phyloP scores from a whole-genome alignment of 2,329 filamentous ascomycete genomes.

The Exophiala aquamarina region DNA sequence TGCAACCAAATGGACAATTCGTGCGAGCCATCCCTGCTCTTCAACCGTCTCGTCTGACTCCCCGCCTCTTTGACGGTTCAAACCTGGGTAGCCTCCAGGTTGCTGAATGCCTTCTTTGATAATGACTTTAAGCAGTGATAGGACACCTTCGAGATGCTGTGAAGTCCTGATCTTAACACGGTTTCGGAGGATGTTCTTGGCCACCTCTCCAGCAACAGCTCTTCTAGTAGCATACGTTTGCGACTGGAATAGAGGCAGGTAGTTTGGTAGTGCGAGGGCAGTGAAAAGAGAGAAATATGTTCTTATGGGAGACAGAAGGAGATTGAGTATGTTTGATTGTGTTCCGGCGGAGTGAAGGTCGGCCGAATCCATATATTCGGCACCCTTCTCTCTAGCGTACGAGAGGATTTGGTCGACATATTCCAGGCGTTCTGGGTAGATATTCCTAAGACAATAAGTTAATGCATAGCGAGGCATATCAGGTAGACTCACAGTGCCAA shows the following conservation, averaged over 20 bases:
- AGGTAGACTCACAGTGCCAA: slow-evolving; percentile 66
- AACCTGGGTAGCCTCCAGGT: slow-evolving; percentile 79
- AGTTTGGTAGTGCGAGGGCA: slow-evolving; percentile 88
- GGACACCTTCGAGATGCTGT: slow-evolving; percentile 80
- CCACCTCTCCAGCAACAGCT: slow-evolving; percentile 86
- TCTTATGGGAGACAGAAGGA: slow-evolving; percentile 87
- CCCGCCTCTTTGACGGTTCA: slow-evolving; percentile 68
- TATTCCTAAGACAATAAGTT: slow-evolving; percentile 60
- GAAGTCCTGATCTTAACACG: slow-evolving; percentile 75
- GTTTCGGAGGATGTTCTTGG: slow-evolving; percentile 77
- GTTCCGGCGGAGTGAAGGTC: slow-evolving; percentile 85
- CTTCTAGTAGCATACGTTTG: slow-evolving; percentile 91
- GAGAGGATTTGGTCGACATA: slow-evolving; percentile 93
- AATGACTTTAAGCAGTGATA: slow-evolving; percentile 84
- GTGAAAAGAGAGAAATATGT: slow-evolving; percentile 94
- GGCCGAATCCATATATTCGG: slow-evolving; percentile 89
- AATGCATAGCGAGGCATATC: background rate
- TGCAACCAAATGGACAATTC: slow-evolving; percentile 84
- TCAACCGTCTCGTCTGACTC: slow-evolving; percentile 98
- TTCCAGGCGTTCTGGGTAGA: slow-evolving; percentile 78
- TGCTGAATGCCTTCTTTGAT: slow-evolving; percentile 90
- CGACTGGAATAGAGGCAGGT: slow-evolving; percentile 82
- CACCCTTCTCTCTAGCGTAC: slow-evolving; percentile 82
- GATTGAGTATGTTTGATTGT: slow-evolving; percentile 83
- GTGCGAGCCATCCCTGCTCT: slow-evolving; percentile 94